These are phyloP conservation scores for Naematelia aurantialba DNA, from an alignment of 768 basidiomycete species.

Conservation along the genomic window DNA sequence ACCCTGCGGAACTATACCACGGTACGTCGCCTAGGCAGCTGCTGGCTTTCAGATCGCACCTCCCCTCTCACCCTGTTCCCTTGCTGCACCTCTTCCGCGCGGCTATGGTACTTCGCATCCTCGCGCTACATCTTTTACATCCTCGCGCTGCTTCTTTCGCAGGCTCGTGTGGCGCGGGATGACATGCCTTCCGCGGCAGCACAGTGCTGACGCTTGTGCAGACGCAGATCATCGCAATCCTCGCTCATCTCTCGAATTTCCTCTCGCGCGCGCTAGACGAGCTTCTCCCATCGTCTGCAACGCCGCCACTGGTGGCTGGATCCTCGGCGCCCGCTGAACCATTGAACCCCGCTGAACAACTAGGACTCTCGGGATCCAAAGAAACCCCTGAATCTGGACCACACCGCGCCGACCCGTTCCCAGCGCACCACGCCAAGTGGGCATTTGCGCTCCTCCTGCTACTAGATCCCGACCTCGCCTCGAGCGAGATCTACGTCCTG, in stretches of 20 bases:
- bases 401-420: slow-evolving; percentile 19
- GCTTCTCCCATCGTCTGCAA: neutral
- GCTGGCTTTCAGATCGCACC: too few relatives aligned
- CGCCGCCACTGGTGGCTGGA: neutral
- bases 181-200: too few relatives aligned
- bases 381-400: too few relatives aligned
- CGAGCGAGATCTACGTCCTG: slow-evolving; percentile 31
- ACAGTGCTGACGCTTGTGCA: neutral
- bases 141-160: too few relatives aligned
- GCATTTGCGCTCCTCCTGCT: slow-evolving; percentile 39
- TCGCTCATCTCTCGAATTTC: slow-evolving; percentile 15
- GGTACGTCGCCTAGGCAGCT: slow-evolving; percentile 23
- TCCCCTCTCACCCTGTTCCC: too few relatives aligned
- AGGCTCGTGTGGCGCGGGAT: too few relatives aligned
- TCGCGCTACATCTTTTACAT: too few relatives aligned
- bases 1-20: slow-evolving; percentile 22
- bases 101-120: too few relatives aligned
- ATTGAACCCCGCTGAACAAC: too few relatives aligned
- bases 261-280: neutral
- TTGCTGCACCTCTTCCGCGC: too few relatives aligned
- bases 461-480: slow-evolving; percentile 31
- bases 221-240: slow-evolving; percentile 13
- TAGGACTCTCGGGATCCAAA: too few relatives aligned
- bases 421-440: slow-evolving; percentile 36
- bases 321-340: too few relatives aligned